Evolutionary conservation across 2,329 filamentous ascomycete genomes (phyloP), one percentile per base, ranked within the genome.

Genomic region (Phoma herbarum): DNA sequence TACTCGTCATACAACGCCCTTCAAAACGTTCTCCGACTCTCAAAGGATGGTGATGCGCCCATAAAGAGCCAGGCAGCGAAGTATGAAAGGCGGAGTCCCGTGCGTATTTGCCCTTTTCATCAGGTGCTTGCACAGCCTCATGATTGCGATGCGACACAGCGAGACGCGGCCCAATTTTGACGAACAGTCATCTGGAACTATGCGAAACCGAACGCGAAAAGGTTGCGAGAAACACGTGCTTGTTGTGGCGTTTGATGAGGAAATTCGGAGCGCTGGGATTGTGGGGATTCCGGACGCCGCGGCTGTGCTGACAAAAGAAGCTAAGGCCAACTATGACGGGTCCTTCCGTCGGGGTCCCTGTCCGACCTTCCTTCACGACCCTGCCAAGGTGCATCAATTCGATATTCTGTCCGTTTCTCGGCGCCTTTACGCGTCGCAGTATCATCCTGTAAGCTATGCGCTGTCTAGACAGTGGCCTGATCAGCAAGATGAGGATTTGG

Each of bases 41-140:
- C 8, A 4, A 2, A 8, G 9, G 5, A 28, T 18, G 41, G 31
- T 22, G 20, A 18, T 56, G 23, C 16, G 29, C 29, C 45, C n/a
- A 39, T 29, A 7, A 23, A 7, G 12, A 25, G 10, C 11, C 29
- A 46, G 31, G 41, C 39, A 46, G 8, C 25, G 6, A 42, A 23
- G 8, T 5, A 7, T 18, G n/a, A 52, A 57, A 46, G 53, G 53
- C 46, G 53, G 46, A 39, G 29, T 45, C 46, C 25, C 37, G 39
- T 50, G 25, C 31, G 33, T 18, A 8, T 45, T 2, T 51, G 26
- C 52, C 52, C 39, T 57, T 51, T 45, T 29, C 20, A 20, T 39
- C 22, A 25, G 16, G 45, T 29, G 12, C 22, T 2, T 26, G 9
- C 26, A 26, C 10, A 44, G 39, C 25, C 23, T 49, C 16, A 2